These are phyloP conservation scores for Syncephalastrum monosporum DNA, from an alignment of 371 early-diverging fungal genomes.

Conservation along the genomic window DNA sequence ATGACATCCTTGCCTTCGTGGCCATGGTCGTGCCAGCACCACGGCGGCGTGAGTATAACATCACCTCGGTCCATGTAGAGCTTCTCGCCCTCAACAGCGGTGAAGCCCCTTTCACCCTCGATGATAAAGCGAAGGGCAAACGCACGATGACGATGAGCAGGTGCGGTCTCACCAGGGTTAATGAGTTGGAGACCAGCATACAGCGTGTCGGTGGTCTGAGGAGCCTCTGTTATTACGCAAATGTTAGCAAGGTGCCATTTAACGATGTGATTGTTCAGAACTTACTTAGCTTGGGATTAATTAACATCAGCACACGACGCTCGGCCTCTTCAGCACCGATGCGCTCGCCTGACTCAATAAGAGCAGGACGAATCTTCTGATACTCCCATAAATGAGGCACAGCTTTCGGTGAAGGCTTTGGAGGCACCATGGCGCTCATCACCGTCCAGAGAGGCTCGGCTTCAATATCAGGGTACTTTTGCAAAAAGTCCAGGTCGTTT, in stretches of 20 bases:
- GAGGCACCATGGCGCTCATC: slow-evolving; percentile 28
- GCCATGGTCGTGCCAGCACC: slow-evolving; percentile 27
- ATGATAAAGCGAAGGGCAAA: slow-evolving; percentile 28
- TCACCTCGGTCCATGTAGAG: slow-evolving; percentile 28
- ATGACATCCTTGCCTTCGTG: slow-evolving; percentile 27
- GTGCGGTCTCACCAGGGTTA: slow-evolving; percentile 24
- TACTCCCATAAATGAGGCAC: slow-evolving; percentile 24
- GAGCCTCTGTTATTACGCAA: slow-evolving; percentile 16
- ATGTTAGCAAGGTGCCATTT: not conserved
- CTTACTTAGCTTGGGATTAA: slow-evolving; percentile 23
- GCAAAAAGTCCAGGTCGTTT: slow-evolving; percentile 15
- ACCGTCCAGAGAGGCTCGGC: slow-evolving; percentile 27
- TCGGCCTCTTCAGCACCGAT: slow-evolving; percentile 24
- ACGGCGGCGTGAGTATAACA: slow-evolving; percentile 26
- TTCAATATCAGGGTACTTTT: slow-evolving; percentile 18
- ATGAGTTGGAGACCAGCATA: slow-evolving; percentile 26
- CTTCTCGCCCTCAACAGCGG: slow-evolving; percentile 26
- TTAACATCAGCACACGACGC: slow-evolving; percentile 24
- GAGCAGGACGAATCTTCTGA: slow-evolving; percentile 21
- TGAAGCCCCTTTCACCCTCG: slow-evolving; percentile 24
- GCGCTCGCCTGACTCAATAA: slow-evolving; percentile 19
- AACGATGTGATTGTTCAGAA: not conserved
- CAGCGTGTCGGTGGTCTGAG: slow-evolving; percentile 23
- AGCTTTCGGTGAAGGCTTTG: slow-evolving; percentile 19
- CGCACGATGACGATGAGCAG: slow-evolving; percentile 28